A percentile compares a stretch with the other conserved stretches of the same genome.
phyloP scores from a whole-genome alignment of 2,329 filamentous ascomycete genomes.

The Biscogniauxia mediterranea region DNA sequence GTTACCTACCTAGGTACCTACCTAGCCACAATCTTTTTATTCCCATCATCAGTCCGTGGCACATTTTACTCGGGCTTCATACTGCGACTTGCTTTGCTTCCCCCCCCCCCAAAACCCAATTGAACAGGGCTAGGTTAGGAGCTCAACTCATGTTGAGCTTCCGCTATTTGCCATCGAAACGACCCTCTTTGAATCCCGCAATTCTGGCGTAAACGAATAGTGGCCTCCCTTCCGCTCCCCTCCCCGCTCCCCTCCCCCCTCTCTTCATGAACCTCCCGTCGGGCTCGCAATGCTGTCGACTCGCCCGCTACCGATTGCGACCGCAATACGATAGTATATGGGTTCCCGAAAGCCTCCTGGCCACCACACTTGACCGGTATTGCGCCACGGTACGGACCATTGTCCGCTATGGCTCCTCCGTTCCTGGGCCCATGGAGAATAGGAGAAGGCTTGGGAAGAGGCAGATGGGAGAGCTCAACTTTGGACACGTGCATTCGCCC shows the following conservation, averaged over 20 bases:
- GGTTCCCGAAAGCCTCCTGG: conserved; percentile 58
- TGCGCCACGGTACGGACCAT: conserved; percentile 29
- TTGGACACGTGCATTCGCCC: conserved; percentile 36
- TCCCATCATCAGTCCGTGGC: background rate
- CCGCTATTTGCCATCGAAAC: conserved; percentile 1
- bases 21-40: too few species aligned
- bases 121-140: background rate
- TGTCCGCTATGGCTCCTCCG: conserved; percentile 36
- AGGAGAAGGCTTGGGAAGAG: conserved; percentile 52
- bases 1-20: too few species aligned
- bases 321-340: conserved; percentile 48
- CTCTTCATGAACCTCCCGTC: conserved; percentile 45
- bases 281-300: conserved; percentile 48
- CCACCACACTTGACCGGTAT: conserved; percentile 48
- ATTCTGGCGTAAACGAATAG: conserved; percentile 10
- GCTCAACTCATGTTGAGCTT: background rate
- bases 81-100: background rate
- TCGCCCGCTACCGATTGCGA: conserved; percentile 42
- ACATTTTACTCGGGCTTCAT: background rate
- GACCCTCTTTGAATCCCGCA: conserved; percentile 2
- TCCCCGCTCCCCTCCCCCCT: conserved; percentile 1
- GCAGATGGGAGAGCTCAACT: conserved; percentile 50
- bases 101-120: background rate
- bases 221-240: conserved; percentile 4
- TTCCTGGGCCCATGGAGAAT: conserved; percentile 55